Evolutionary conservation across 371 early-diverging fungal genomes (phyloP).

Genomic region (Mucor lusitanicus): DNA sequence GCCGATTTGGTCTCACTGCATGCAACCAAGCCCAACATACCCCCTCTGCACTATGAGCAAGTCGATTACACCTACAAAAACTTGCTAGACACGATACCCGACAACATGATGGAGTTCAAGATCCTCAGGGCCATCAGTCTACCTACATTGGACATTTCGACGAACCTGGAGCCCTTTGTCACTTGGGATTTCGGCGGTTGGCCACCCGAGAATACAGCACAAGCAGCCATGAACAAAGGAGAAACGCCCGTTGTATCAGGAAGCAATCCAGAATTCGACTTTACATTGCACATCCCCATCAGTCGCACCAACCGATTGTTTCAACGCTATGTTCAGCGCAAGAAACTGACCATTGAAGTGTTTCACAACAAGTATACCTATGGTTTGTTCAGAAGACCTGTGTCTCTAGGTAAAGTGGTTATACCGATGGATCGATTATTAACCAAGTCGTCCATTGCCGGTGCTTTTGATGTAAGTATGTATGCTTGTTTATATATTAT

Average conservation of each 20-base stretch:
- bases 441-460: conserved; percentile 67
- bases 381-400: conserved; percentile 60
- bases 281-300: conserved; percentile 58
- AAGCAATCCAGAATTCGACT: conserved; percentile 61
- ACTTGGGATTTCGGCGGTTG: conserved; percentile 74
- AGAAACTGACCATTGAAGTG: conserved; percentile 71
- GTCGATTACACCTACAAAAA: conserved; percentile 64
- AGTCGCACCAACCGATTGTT: conserved; percentile 64
- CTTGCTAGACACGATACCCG: conserved; percentile 55
- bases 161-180: conserved; percentile 68
- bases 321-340: conserved; percentile 66
- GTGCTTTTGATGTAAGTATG: conserved; percentile 61
- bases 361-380: conserved; percentile 63
- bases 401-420: conserved; percentile 63
- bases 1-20: conserved; percentile 63
- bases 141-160: conserved; percentile 53
- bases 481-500: background rate
- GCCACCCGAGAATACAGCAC: conserved; percentile 66
- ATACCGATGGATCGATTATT: conserved; percentile 63
- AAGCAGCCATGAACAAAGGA: conserved; percentile 63
- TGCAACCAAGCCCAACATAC: conserved; percentile 41
- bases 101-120: conserved; percentile 68
- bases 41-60: conserved; percentile 63
- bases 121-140: conserved; percentile 61
- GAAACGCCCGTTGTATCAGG: conserved; percentile 59